Percentiles rank a stretch among this genome's conserved stretches.
These are phyloP conservation scores for Kazachstania sp. DNA, from an alignment of 1,139 yeast genomes.

Conservation along the genomic window DNA sequence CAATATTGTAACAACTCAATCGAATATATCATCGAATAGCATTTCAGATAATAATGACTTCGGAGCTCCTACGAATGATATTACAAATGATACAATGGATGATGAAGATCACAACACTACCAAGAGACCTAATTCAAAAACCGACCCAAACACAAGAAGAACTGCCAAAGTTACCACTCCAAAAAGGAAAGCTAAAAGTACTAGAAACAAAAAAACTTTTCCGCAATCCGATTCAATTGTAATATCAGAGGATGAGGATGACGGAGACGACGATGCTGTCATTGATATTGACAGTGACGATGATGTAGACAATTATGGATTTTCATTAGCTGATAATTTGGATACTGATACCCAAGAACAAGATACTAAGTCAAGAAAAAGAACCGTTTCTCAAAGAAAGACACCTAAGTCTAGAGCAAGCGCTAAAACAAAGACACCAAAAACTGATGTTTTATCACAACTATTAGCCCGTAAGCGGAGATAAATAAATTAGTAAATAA, in stretches of 20 bases:
- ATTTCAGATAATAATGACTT: too few relatives aligned
- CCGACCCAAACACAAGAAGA: too few relatives aligned
- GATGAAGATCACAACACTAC: neutral
- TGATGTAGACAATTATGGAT: neutral
- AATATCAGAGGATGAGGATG: slow-evolving; percentile 7
- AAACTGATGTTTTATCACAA: slow-evolving; percentile 12
- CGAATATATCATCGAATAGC: too few relatives aligned
- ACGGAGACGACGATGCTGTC: slow-evolving; percentile 8
- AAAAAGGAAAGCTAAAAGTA: neutral
- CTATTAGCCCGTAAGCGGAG: slow-evolving; percentile 11
- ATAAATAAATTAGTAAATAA: neutral
- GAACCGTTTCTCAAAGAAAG: neutral
- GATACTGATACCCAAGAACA: neutral
- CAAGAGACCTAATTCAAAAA: too few relatives aligned
- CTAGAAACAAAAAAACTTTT: neutral
- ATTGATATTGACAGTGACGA: slow-evolving; percentile 4
- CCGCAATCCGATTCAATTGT: neutral
- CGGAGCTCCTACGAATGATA: neutral
- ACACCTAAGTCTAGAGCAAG: neutral
- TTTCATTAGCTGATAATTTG: neutral
- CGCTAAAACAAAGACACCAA: slow-evolving; percentile 10
- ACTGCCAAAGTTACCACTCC: too few relatives aligned
- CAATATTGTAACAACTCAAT: slow-evolving; percentile 8
- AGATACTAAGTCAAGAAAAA: neutral
- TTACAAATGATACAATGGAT: neutral